Evolutionary conservation across 106 monocot genomes (phyloP).

Genomic region (Dendrobium huoshanense): DNA sequence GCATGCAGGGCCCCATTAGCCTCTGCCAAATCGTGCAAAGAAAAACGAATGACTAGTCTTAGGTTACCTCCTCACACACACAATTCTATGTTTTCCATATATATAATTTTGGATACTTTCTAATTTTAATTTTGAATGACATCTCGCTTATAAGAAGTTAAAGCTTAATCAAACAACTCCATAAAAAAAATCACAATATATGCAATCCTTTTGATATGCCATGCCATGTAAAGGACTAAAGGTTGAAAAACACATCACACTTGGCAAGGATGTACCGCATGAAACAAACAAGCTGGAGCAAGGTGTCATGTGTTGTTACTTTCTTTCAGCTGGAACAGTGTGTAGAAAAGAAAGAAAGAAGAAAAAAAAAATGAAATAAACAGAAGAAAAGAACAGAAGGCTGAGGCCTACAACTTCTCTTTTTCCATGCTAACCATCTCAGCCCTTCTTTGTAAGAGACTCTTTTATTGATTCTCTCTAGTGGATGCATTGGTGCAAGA

Average conservation of each 20-base stretch:
- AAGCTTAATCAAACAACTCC: too few relatives aligned
- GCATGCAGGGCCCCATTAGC: too few relatives aligned
- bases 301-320: not conserved
- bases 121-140: too few relatives aligned
- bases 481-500: not conserved
- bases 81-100: too few relatives aligned
- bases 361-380: not conserved
- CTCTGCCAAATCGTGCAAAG: too few relatives aligned
- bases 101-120: too few relatives aligned
- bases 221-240: not conserved
- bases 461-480: not conserved
- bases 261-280: not conserved
- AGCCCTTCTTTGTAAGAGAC: not conserved
- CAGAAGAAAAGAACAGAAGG: not conserved
- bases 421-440: not conserved
- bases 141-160: too few relatives aligned
- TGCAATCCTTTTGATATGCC: too few relatives aligned
- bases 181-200: too few relatives aligned
- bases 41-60: too few relatives aligned
- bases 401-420: conserved; percentile 4
- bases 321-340: not conserved
- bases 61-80: too few relatives aligned
- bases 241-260: not conserved
- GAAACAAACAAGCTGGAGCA: too few relatives aligned
- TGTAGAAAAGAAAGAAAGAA: not conserved